A percentile compares a stretch with the other conserved stretches of the same genome.
phyloP scores from a whole-genome alignment of 2,329 filamentous ascomycete genomes.

The Fusarium mexicanum region DNA sequence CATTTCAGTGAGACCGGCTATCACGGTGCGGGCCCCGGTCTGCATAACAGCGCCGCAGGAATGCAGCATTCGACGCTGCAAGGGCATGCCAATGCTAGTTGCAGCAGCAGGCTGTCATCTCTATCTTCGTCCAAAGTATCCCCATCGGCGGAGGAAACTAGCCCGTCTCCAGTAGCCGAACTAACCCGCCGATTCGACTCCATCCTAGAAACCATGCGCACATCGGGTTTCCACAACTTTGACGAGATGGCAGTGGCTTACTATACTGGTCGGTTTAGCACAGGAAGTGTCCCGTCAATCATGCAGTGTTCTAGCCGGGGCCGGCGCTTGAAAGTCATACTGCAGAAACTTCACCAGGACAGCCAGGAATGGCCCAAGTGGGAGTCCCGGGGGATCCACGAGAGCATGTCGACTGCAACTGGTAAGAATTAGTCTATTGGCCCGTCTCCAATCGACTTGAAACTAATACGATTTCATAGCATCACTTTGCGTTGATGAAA shows the following conservation, averaged over 20 bases:
- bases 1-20: not conserved
- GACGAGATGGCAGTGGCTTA: not conserved
- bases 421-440: not conserved
- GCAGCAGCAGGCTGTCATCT: not conserved
- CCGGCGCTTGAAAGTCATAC: not conserved
- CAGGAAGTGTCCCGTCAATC: not conserved
- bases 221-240: not conserved
- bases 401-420: not conserved
- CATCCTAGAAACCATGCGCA: not conserved
- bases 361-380: not conserved
- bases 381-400: not conserved
- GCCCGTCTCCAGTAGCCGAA: not conserved
- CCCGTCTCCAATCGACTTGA: not conserved
- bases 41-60: not conserved
- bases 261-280: not conserved
- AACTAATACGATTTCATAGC: not conserved
- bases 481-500: not conserved
- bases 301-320: not conserved
- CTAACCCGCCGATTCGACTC: not conserved
- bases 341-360: not conserved
- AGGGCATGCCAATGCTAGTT: not conserved
- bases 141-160: not conserved
- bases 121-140: not conserved
- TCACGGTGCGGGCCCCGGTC: not conserved
- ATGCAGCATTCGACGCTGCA: not conserved